These are phyloP conservation scores for Favolaschia claudopus DNA, from an alignment of 768 basidiomycete genomes.

Conservation along the genomic window DNA sequence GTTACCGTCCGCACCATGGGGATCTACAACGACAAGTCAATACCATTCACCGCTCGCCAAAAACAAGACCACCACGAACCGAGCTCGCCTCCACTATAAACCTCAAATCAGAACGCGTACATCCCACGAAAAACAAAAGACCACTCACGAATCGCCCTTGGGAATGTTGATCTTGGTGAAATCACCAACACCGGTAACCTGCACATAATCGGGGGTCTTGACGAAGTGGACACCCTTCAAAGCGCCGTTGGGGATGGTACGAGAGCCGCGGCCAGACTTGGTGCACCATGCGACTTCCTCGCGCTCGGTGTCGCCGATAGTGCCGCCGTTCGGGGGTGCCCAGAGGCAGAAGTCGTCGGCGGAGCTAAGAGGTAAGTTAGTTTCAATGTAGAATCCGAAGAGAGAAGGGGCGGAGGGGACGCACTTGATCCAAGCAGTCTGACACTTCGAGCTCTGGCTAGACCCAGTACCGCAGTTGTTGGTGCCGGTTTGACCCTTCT, in stretches of 20 bases:
- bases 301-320: constrained; percentile 74
- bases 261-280: constrained; percentile 74
- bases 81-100: constrained; percentile 68
- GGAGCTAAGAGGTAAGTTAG: constrained; percentile 45
- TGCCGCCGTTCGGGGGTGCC: constrained; percentile 57
- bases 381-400: not conserved
- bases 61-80: too few species aligned
- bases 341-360: constrained; percentile 76
- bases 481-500: constrained; percentile 68
- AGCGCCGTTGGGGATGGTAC: constrained; percentile 73
- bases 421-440: constrained; percentile 72
- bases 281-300: constrained; percentile 80
- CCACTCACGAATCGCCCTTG: constrained; percentile 50
- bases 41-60: too few species aligned
- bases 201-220: constrained; percentile 69
- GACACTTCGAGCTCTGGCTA: constrained; percentile 68
- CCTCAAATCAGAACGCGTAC: not conserved
- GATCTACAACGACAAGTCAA: constrained; percentile 46
- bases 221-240: constrained; percentile 75
- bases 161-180: constrained; percentile 72
- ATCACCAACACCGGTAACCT: constrained; percentile 70
- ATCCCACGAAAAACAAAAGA: not conserved
- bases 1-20: constrained; percentile 35
- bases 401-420: constrained; percentile 40
- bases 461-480: constrained; percentile 72